phyloP scores from a whole-genome alignment of 1,139 yeast genomes.

The Yamadazyma triangularis region DNA sequence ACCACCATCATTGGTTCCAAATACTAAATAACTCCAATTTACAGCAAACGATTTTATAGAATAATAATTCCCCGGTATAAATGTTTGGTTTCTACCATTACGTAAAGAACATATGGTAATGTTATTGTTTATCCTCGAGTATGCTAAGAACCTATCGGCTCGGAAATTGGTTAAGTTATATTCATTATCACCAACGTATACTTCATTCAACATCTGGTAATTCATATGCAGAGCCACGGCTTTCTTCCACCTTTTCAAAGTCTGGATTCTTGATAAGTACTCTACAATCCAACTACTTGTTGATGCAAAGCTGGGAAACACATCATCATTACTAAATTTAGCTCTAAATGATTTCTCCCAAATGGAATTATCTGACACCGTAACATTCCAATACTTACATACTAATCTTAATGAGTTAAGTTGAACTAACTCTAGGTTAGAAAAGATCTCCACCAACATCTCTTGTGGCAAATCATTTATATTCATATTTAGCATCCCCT shows the following conservation, averaged over 20 bases:
- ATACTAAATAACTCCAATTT: constrained; percentile 32
- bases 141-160: constrained; percentile 33
- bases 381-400: constrained; percentile 47
- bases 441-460: constrained; percentile 50
- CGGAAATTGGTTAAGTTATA: constrained; percentile 31
- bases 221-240: constrained; percentile 29
- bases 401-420: constrained; percentile 47
- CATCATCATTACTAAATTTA: constrained; percentile 35
- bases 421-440: constrained; percentile 54
- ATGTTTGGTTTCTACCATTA: constrained; percentile 39
- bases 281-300: constrained; percentile 55
- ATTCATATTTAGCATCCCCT: constrained; percentile 1
- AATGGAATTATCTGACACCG: constrained; percentile 53
- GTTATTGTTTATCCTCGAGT: constrained; percentile 29
- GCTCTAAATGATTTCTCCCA: constrained; percentile 57
- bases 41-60: constrained; percentile 20
- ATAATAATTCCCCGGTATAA: constrained; percentile 31
- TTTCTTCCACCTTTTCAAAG: constrained; percentile 50
- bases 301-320: constrained; percentile 55
- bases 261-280: constrained; percentile 42
- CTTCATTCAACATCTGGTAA: constrained; percentile 27
- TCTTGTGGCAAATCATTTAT: constrained; percentile 53
- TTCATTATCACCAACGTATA: constrained; percentile 22
- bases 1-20: constrained; percentile 27
- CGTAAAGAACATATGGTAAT: constrained; percentile 34